A percentile compares a stretch with the other conserved stretches of the same genome.
Evolutionary conservation across 495 filamentous ascomycete genomes (phyloP).

Genomic region (Parathielavia hyrcaniae): DNA sequence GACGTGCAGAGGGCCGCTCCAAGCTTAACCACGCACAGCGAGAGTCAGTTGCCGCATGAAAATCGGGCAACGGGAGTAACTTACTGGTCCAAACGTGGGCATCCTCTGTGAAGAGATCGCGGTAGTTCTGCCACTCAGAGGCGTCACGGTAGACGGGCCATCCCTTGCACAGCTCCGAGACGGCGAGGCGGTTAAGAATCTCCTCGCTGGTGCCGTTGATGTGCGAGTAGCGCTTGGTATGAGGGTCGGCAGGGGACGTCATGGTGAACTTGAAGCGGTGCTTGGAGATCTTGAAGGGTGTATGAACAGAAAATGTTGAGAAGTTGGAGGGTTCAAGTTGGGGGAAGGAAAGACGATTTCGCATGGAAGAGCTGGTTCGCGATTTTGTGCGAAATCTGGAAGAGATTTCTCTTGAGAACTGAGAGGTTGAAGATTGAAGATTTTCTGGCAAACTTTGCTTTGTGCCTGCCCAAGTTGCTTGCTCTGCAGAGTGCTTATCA

Average conservation of each 20-base stretch:
- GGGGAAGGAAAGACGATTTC: too few species aligned
- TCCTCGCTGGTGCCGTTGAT: conserved; percentile 50
- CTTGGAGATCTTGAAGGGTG: not conserved
- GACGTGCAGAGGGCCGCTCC: conserved; percentile 49
- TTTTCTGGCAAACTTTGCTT: too few species aligned
- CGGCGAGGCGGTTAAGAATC: conserved; percentile 47
- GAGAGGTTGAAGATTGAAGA: too few species aligned
- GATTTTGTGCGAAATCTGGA: too few species aligned
- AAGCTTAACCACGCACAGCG: conserved; percentile 32
- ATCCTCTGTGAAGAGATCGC: conserved; percentile 52
- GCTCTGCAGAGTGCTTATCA: too few species aligned
- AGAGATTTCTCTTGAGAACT: too few species aligned
- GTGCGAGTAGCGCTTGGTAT: conserved; percentile 44
- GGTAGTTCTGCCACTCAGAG: conserved; percentile 62
- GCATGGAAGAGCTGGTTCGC: too few species aligned
- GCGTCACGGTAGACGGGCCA: conserved; percentile 62
- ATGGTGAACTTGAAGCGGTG: conserved; percentile 22
- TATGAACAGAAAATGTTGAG: not conserved
- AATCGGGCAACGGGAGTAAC: conserved; percentile 4
- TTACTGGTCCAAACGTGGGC: conserved; percentile 56
- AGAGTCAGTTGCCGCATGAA: not conserved
- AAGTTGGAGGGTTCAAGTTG: too few species aligned
- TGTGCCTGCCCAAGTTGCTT: too few species aligned
- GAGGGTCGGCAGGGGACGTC: conserved; percentile 42
- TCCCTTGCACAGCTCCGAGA: conserved; percentile 59